phyloP scores from a whole-genome alignment of 1,284 basidiomycete genomes.

The Gomphus bonarii region DNA sequence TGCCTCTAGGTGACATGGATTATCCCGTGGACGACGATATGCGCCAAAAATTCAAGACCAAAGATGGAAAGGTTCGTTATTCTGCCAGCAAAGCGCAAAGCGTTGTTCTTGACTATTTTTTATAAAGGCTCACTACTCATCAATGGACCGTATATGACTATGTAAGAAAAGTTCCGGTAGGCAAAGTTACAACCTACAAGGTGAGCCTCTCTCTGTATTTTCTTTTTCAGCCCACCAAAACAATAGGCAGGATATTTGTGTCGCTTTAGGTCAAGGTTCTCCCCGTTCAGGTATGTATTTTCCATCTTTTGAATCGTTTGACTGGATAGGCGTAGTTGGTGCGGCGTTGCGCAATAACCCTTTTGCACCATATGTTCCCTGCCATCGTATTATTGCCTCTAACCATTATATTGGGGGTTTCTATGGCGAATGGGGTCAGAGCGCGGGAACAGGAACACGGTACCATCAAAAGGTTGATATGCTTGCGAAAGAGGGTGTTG shows the following conservation, averaged over 20 bases:
- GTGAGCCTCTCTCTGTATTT: conserved; percentile 8
- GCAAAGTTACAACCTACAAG: conserved; percentile 48
- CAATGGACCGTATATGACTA: conserved; percentile 57
- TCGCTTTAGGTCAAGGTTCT: conserved; percentile 38
- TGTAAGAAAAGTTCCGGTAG: conserved; percentile 34
- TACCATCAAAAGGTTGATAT: conserved; percentile 35
- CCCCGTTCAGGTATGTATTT: conserved; percentile 41
- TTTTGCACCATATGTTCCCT: conserved; percentile 53
- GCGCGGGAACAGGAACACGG: conserved; percentile 20
- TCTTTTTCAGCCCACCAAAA: too few relatives aligned
- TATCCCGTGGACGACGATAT: conserved; percentile 2
- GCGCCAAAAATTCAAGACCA: background rate
- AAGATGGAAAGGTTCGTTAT: conserved; percentile 13
- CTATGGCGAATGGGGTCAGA: conserved; percentile 45
- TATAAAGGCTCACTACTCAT: conserved; percentile 31
- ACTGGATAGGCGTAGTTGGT: conserved; percentile 32
- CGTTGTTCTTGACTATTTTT: background rate
- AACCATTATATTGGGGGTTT: conserved; percentile 50
- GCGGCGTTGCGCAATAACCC: conserved; percentile 50
- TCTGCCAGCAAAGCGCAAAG: too few relatives aligned
- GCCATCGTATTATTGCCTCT: conserved; percentile 55
- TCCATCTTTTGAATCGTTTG: background rate
- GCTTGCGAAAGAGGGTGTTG: conserved; percentile 37
- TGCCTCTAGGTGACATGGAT: background rate
- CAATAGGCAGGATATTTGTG: conserved; percentile 32